A percentile compares a stretch with the other conserved stretches of the same genome.
These are phyloP conservation scores for Diaporthe sp. DNA, from an alignment of 2,329 filamentous ascomycete genomes.

Conservation along the genomic window DNA sequence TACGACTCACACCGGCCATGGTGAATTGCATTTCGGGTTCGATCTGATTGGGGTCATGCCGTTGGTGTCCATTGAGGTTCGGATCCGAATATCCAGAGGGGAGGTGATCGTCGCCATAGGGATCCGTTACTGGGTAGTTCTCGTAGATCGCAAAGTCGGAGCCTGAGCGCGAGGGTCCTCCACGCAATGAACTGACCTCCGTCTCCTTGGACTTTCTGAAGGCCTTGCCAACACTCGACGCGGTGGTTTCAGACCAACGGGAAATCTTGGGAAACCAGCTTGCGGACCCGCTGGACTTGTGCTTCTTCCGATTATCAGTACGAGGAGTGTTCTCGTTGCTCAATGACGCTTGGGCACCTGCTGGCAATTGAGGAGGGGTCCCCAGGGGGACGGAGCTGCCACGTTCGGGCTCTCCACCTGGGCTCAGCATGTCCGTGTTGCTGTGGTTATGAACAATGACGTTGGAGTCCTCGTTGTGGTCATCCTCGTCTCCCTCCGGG, in stretches of 20 bases:
- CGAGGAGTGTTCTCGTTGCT: constrained; percentile 86
- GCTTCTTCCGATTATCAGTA: constrained; percentile 84
- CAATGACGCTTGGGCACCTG: constrained; percentile 56
- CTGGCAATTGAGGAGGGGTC: constrained; percentile 68
- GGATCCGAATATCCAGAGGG: constrained; percentile 69
- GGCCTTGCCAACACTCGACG: constrained; percentile 85
- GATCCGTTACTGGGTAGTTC: constrained; percentile 67
- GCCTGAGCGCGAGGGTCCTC: constrained; percentile 76
- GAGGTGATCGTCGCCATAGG: constrained; percentile 72
- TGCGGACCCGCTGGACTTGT: constrained; percentile 87
- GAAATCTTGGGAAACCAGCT: constrained; percentile 91
- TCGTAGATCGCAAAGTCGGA: constrained; percentile 80
- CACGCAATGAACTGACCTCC: constrained; percentile 69
- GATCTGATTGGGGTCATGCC: constrained; percentile 42
- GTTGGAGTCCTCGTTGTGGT: constrained; percentile 51
- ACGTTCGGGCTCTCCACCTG: constrained; percentile 66
- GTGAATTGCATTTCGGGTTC: constrained; percentile 40
- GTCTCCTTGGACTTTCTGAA: constrained; percentile 77
- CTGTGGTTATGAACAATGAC: constrained; percentile 45
- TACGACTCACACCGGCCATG: constrained; percentile 39
- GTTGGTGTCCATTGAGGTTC: constrained; percentile 53
- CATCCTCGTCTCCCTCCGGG: constrained; percentile 79
- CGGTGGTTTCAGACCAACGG: constrained; percentile 96
- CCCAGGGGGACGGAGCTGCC: constrained; percentile 67
- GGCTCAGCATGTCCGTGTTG: constrained; percentile 71